Conservation (phyloP, 2,329 filamentous ascomycete species). For the Aotearoamyces nothofagi region DNA sequence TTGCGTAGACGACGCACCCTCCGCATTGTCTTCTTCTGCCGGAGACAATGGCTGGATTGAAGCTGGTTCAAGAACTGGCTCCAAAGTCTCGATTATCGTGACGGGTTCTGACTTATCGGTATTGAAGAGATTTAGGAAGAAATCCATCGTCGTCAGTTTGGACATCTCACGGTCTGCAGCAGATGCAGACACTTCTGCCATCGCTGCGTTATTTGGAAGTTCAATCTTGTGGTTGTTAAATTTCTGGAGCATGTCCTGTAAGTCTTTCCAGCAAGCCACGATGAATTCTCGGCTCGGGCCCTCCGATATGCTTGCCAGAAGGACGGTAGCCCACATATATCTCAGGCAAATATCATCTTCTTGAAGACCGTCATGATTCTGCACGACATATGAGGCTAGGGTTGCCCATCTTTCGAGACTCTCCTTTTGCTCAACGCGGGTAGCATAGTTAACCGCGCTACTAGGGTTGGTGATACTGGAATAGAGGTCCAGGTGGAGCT, state of each 20-base stretch:
- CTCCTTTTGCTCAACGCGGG: slow-evolving; percentile 37
- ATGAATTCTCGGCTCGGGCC: slow-evolving; percentile 41
- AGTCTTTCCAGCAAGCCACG: slow-evolving; percentile 44
- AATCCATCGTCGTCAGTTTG: slow-evolving; percentile 88
- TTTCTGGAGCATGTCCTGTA: slow-evolving; percentile 36
- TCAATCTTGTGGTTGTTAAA: slow-evolving; percentile 34
- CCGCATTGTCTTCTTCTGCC: slow-evolving; percentile 16
- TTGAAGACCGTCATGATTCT: slow-evolving; percentile 10
- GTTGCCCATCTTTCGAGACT: slow-evolving; percentile 44
- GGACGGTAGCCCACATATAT: slow-evolving; percentile 51
- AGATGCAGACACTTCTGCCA: slow-evolving; percentile 72
- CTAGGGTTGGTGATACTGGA: slow-evolving; percentile 44
- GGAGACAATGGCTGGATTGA: slow-evolving; percentile 28
- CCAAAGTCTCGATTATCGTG: slow-evolving; percentile 76
- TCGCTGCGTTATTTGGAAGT: slow-evolving; percentile 73
- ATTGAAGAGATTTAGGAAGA: slow-evolving; percentile 82
- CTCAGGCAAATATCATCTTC: slow-evolving; percentile 32
- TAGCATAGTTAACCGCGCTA: slow-evolving; percentile 35
- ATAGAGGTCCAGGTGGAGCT: slow-evolving; percentile 52
- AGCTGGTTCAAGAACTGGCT: slow-evolving; percentile 73
- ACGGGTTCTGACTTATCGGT: slow-evolving; percentile 69
- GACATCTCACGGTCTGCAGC: slow-evolving; percentile 84
- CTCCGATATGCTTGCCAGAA: slow-evolving; percentile 40
- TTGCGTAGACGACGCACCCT: slow-evolving; percentile 13
- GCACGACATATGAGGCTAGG: slow-evolving; percentile 37